A percentile compares a stretch with the other conserved stretches of the same genome.
These are phyloP conservation scores for Dichotomopilus funicola DNA, from an alignment of 2,329 filamentous ascomycete genomes.

Conservation along the genomic window DNA sequence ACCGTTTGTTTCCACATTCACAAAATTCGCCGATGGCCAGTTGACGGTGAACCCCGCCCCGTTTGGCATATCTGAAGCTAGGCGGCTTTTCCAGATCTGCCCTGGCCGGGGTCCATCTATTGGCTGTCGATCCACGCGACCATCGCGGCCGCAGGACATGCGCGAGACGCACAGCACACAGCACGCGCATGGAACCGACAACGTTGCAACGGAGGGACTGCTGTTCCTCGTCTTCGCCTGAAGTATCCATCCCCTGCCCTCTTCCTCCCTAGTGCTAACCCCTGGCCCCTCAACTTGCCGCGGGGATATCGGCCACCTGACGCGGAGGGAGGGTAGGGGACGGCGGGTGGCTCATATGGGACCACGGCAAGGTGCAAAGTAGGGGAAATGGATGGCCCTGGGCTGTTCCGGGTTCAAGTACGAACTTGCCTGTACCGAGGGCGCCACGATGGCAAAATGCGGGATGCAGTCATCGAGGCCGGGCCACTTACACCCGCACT, in stretches of 20 bases:
- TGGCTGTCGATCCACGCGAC: conserved; percentile 4
- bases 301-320: conserved; percentile 1
- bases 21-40: not conserved
- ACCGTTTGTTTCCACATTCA: not conserved
- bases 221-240: too few species aligned
- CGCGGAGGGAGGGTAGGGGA: not conserved
- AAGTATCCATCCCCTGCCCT: not conserved
- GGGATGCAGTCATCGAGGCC: not conserved
- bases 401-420: too few species aligned
- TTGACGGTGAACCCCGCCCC: not conserved
- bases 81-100: not conserved
- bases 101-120: not conserved
- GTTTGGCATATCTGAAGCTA: not conserved
- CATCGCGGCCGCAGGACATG: conserved; percentile 5
- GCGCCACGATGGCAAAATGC: too few species aligned
- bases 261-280: not conserved
- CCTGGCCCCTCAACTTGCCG: conserved; percentile 9
- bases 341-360: too few species aligned
- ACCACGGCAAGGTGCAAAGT: too few species aligned
- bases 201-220: too few species aligned
- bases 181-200: too few species aligned
- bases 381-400: too few species aligned
- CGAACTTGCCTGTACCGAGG: too few species aligned
- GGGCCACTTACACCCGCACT: not conserved
- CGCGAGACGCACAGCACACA: not conserved